Evolutionary conservation across 1,139 yeast species (phyloP), one percentile per base, ranked within the genome.

Genomic region (Kluyveromyces marxianus): DNA sequence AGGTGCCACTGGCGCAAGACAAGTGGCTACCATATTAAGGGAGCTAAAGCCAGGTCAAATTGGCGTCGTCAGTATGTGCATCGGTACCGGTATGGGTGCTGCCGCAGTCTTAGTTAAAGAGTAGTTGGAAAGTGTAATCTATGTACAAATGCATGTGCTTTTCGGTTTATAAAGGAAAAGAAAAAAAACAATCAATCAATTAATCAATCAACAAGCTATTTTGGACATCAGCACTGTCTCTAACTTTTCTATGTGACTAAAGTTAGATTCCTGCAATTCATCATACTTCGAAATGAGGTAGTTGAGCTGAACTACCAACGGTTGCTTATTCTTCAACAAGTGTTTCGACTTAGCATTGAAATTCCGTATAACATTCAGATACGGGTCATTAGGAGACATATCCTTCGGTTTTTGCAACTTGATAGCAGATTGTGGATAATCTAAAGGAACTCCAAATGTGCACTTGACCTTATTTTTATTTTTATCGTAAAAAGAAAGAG

Each of bases 1-100:
- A 59, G 97, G 97, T 49, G 83, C 90, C 59, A 90, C 97, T 38
- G 97, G 97, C 63, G 90, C 96, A 25, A 82, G 97, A 69, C 97
- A 89, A 70, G 76, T 87, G 49, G 90, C 97, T 42, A 90, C 97
- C 5, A 70, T 90, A 51, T 68, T 90, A 61, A 76, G 92, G 62
- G 90, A 88, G 69, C 75, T 90, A 61, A 71, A 83, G 67, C 69
- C 76, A 41, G 95, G 94, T 60, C 81, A 88, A 70, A 70, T 88
- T 54, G 97, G 97, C 57, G 81, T 90, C 50, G 86, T 95, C 29
- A 84, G 95, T 53, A 90, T 90, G 97, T 90, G 97, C 72, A 83
- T 90, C 57, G 97, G 97, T 63, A 88, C 96, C 39, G 97, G 97
- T 62, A 90, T 89, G 95, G 97, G 97, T 58, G 97, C 97, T 45